Evolutionary conservation across 1,139 yeast genomes (phyloP).

Genomic region (Taiozyma sp.): DNA sequence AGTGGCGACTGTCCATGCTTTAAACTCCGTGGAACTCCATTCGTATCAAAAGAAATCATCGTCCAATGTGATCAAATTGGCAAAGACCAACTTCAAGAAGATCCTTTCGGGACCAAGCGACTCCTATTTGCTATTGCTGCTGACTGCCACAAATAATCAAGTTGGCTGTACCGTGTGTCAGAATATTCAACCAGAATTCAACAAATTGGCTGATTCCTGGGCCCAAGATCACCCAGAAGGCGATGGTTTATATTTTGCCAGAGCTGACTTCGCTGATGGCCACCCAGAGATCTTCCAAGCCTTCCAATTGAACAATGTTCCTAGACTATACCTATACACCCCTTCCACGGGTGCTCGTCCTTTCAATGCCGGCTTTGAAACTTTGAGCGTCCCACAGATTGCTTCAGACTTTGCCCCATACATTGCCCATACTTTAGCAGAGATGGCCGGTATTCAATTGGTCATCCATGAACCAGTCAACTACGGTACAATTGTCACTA

Average conservation of each 20-base stretch:
- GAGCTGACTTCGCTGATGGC: constrained; percentile 61
- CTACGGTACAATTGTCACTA: constrained; percentile 44
- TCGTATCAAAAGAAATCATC: constrained; percentile 17
- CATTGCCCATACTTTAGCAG: constrained; percentile 27
- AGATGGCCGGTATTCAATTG: constrained; percentile 20
- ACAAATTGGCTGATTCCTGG: constrained; percentile 60
- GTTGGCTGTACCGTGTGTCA: constrained; percentile 76
- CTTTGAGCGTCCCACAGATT: constrained; percentile 48
- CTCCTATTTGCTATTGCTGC: constrained; percentile 59
- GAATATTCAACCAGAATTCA: constrained; percentile 63
- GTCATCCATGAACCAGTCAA: constrained; percentile 52
- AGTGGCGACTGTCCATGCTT: background rate
- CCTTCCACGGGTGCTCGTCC: constrained; percentile 41
- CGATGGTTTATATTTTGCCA: constrained; percentile 54
- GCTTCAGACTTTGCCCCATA: constrained; percentile 37
- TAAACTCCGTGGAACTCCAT: constrained; percentile 12
- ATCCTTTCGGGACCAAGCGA: constrained; percentile 60
- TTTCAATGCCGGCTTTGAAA: constrained; percentile 32
- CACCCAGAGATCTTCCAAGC: constrained; percentile 48
- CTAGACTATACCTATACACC: constrained; percentile 62
- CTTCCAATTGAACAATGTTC: constrained; percentile 66
- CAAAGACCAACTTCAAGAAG: constrained; percentile 54
- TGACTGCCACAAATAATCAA: constrained; percentile 70
- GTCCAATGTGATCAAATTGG: constrained; percentile 41
- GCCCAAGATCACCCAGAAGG: constrained; percentile 40